A percentile compares a stretch with the other conserved stretches of the same genome.
Evolutionary conservation across 148 eudicot genomes (phyloP).

Genomic region (Chenopodium quinoa): DNA sequence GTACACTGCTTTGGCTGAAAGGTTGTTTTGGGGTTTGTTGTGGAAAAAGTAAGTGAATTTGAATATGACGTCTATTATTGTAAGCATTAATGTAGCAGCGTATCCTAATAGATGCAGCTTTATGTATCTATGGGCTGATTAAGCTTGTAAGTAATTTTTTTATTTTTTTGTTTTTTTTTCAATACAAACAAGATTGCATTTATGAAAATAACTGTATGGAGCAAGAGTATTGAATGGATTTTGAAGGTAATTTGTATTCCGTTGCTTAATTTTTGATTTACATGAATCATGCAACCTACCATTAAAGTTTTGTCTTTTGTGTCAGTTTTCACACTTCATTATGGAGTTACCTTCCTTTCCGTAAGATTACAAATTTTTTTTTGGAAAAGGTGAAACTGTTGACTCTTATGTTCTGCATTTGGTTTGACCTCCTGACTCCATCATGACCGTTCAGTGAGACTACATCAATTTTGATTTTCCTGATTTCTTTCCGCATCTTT

Average conservation of each 20-base stretch:
- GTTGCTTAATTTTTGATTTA: conserved; percentile 17
- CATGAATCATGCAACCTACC: conserved; percentile 1
- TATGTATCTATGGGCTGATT: conserved; percentile 17
- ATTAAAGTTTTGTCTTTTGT: conserved; percentile 22
- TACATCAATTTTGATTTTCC: conserved; percentile 1
- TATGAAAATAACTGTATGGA: conserved; percentile 18
- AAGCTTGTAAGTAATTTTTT: conserved; percentile 4
- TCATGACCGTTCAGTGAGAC: conserved; percentile 8
- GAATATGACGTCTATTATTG: not conserved
- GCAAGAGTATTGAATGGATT: conserved; percentile 5
- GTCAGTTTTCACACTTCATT: conserved; percentile 4
- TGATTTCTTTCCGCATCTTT: not conserved
- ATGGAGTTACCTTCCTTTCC: not conserved
- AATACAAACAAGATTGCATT: conserved; percentile 26
- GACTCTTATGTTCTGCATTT: conserved; percentile 15
- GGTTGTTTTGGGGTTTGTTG: not conserved
- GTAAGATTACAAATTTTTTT: not conserved
- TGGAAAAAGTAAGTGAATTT: not conserved
- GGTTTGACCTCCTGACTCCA: not conserved
- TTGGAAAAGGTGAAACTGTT: not conserved
- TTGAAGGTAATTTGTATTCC: conserved; percentile 10
- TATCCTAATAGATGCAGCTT: conserved; percentile 16
- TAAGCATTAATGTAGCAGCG: conserved; percentile 7
- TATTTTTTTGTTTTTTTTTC: no score
- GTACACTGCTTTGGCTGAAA: not conserved